These are phyloP conservation scores for Plasmodium falciparum DNA, from an alignment of 169 alveolate genomes.

Conservation along the genomic window DNA sequence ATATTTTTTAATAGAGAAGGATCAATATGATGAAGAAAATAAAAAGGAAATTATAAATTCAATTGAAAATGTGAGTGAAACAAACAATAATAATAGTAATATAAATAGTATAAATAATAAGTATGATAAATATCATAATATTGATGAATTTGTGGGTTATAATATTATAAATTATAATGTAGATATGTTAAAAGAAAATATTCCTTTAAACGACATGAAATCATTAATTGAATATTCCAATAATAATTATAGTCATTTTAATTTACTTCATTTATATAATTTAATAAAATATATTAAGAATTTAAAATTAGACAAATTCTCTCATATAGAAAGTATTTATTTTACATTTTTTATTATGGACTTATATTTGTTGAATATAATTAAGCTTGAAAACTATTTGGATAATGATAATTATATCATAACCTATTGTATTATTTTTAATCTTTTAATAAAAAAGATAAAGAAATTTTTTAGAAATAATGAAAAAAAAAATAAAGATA, in stretches of 20 bases:
- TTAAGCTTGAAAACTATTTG: conserved; percentile 12
- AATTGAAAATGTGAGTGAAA: background rate
- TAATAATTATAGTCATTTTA: conserved; percentile 24
- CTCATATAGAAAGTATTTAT: conserved; percentile 33
- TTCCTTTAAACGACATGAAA: conserved; percentile 1
- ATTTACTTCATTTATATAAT: conserved; percentile 21
- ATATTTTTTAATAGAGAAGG: background rate
- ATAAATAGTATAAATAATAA: background rate
- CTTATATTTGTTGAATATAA: conserved; percentile 19
- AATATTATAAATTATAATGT: background rate
- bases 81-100: background rate
- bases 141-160: background rate
- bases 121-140: background rate
- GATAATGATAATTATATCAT: conserved; percentile 15
- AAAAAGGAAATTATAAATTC: background rate
- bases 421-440: conserved; percentile 38
- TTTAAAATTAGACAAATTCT: conserved; percentile 4
- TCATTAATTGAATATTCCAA: conserved; percentile 29
- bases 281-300: conserved; percentile 23
- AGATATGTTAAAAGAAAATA: background rate
- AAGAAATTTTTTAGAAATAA: conserved; percentile 4
- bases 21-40: background rate
- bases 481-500: background rate
- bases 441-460: conserved; percentile 9
- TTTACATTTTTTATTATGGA: conserved; percentile 30